Evolutionary conservation across 2,329 filamentous ascomycete species (phyloP), one percentile per base, ranked within the genome.

Genomic region (Fusarium sp.): DNA sequence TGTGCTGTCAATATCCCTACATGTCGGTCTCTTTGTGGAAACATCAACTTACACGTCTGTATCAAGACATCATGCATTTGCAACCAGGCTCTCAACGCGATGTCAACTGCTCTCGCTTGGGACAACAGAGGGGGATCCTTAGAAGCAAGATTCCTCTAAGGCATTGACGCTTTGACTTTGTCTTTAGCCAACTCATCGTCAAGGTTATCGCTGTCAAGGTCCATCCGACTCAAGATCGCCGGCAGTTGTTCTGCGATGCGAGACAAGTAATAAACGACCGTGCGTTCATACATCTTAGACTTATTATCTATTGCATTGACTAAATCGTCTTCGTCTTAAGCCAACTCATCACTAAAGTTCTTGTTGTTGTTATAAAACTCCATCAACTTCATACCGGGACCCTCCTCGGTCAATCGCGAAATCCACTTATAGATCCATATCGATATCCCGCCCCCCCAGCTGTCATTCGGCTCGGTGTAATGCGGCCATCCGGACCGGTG

Each of bases 391-490:
- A 46, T 45, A 46, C 23, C 42, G 34, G 26, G 41, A 16, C 37
- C 38, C 45, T 37, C 53, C 20, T 31, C 37, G 40, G 31, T 57
- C 45, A 45, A 45, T n/a, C 28, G 38, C 16, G 23, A 38, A 40
- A 45, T 63, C 38, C 60, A 60, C 36, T 20, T 41, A n/a, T 28
- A 23, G 47, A 60, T 36, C 53, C 61, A 60, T 47, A 47, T n/a
- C 47, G 53, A 58, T 47, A 26, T 53, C 34, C 41, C 53, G 53
- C 34, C 38, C 30, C 30, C 23, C 26, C 34, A 20, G 57, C n/a
- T 57, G 49, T 62, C 51, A 34, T 33, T 53, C 44, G 49, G 33
- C 52, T 63, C 67, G 50, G 50, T 64, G 53, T 54, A 47, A 56
- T 40, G 47, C 47, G 34, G 47, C 34, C 36, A 51, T 51, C 47